These are phyloP conservation scores for Friedmanniomyces endolithicus DNA, from an alignment of 495 filamentous ascomycete genomes.

Conservation along the genomic window DNA sequence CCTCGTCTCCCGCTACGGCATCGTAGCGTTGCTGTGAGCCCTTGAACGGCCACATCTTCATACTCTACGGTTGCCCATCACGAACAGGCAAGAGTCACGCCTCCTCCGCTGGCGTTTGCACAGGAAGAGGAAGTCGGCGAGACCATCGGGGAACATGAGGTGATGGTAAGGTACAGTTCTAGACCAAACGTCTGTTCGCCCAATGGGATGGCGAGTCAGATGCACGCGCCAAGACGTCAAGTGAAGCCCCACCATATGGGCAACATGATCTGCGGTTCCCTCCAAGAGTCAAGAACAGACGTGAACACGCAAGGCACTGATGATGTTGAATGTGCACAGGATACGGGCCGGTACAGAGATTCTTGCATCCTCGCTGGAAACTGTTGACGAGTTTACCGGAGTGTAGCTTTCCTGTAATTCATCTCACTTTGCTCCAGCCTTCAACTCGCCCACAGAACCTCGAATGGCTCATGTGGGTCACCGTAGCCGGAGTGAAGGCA, in stretches of 20 bases:
- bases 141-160: background rate
- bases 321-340: too few relatives aligned
- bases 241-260: too few relatives aligned
- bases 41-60: slow-evolving; percentile 10
- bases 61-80: background rate
- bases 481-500: too few relatives aligned
- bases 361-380: too few relatives aligned
- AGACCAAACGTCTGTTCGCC: background rate
- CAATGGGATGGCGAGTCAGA: background rate
- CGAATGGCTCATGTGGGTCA: too few relatives aligned
- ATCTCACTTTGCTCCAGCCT: background rate
- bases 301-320: too few relatives aligned
- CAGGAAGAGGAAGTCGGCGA: background rate
- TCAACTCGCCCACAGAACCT: background rate
- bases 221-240: background rate
- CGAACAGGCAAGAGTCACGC: background rate
- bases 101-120: background rate
- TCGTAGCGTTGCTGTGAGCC: background rate
- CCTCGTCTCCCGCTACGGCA: background rate
- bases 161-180: too few relatives aligned
- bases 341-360: too few relatives aligned
- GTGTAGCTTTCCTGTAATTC: too few relatives aligned
- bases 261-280: too few relatives aligned
- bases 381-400: too few relatives aligned
- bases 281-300: too few relatives aligned